Evolutionary conservation across 1,284 basidiomycete genomes (phyloP).

Genomic region (Irpex sp.): DNA sequence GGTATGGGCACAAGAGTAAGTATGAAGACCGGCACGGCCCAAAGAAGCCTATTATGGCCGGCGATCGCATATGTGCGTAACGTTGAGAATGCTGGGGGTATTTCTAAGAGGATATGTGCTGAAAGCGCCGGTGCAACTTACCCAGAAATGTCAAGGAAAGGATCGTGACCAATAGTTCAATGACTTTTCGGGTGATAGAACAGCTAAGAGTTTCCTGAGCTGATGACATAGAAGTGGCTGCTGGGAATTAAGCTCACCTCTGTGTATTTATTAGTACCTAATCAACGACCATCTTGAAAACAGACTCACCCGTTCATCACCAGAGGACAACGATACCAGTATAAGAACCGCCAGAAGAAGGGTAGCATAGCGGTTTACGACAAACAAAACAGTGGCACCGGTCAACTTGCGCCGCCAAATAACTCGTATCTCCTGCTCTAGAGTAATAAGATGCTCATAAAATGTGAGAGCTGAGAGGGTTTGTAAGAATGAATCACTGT

Average conservation of each 20-base stretch:
- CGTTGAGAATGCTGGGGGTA: background rate
- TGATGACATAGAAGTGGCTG: background rate
- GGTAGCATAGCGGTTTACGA: constrained; percentile 21
- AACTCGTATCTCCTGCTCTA: constrained; percentile 13
- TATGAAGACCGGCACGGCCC: background rate
- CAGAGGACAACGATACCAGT: background rate
- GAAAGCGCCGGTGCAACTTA: background rate
- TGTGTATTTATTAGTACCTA: background rate
- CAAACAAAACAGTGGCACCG: constrained; percentile 14
- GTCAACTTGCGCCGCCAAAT: constrained; percentile 20
- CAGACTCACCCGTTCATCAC: background rate
- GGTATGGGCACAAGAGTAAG: background rate
- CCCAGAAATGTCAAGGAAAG: background rate
- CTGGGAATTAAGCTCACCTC: background rate
- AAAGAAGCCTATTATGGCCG: background rate
- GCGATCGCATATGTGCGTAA: background rate
- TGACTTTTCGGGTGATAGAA: background rate
- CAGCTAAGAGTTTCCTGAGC: background rate
- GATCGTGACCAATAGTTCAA: background rate
- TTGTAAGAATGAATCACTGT: background rate
- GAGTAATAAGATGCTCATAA: constrained; percentile 21
- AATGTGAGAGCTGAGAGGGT: background rate
- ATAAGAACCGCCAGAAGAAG: background rate
- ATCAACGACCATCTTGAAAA: background rate
- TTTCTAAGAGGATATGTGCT: background rate